A percentile compares a stretch with the other conserved stretches of the same genome.
phyloP scores from a whole-genome alignment of 2,329 filamentous ascomycete genomes.

The Trichophyton rubrum region DNA sequence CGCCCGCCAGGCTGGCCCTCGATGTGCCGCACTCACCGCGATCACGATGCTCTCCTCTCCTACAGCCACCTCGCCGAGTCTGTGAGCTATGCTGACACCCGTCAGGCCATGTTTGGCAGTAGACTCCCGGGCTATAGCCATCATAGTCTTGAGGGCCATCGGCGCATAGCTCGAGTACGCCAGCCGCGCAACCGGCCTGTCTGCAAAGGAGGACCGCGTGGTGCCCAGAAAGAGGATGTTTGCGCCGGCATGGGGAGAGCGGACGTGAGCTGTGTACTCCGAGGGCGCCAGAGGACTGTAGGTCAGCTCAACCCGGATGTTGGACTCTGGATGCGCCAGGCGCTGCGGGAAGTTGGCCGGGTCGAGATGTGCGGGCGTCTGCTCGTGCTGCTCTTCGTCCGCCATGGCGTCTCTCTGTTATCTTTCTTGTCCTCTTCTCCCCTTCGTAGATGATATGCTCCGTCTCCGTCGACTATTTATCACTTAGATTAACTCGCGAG shows the following conservation, averaged over 20 bases:
- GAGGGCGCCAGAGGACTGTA: slow-evolving; percentile 29
- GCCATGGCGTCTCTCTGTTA: not conserved
- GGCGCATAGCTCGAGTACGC: slow-evolving; percentile 34
- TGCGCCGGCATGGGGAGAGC: slow-evolving; percentile 33
- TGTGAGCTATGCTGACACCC: slow-evolving; percentile 68
- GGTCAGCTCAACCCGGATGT: slow-evolving; percentile 34
- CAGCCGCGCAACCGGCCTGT: slow-evolving; percentile 31
- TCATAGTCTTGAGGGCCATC: slow-evolving; percentile 31
- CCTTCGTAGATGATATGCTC: too few relatives aligned
- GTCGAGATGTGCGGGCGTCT: slow-evolving; percentile 11
- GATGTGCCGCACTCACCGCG: slow-evolving; percentile 70
- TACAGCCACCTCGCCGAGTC: slow-evolving; percentile 73
- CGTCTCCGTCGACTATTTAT: too few relatives aligned
- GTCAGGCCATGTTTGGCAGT: slow-evolving; percentile 51
- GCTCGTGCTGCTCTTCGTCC: not conserved
- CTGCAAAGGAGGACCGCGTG: slow-evolving; percentile 33
- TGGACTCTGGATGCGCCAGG: slow-evolving; percentile 30
- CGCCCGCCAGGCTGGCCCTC: slow-evolving; percentile 72
- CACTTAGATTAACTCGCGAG: not conserved
- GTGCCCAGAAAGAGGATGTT: slow-evolving; percentile 37
- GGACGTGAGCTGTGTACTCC: slow-evolving; percentile 24
- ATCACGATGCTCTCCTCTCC: slow-evolving; percentile 91
- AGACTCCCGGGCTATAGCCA: slow-evolving; percentile 29
- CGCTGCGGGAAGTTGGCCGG: slow-evolving; percentile 23
- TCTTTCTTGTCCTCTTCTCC: too few relatives aligned